Evolutionary conservation across 1,284 basidiomycete genomes (phyloP).

Genomic region (Meripilus lineatus): DNA sequence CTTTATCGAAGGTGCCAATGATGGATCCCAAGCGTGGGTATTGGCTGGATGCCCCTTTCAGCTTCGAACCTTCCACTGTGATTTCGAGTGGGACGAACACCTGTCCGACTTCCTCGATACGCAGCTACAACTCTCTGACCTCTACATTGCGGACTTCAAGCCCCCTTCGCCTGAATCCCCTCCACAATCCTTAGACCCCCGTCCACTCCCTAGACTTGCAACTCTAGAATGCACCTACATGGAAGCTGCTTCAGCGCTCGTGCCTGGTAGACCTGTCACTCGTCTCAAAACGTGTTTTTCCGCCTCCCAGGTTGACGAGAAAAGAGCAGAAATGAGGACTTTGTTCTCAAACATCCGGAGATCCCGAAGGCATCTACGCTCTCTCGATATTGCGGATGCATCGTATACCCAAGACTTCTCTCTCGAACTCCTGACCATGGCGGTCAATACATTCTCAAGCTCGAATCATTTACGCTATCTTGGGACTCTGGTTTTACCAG

Average conservation of each 20-base stretch:
- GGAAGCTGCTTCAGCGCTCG: constrained; percentile 51
- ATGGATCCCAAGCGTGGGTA: constrained; percentile 47
- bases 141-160: constrained; percentile 53
- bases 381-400: constrained; percentile 58
- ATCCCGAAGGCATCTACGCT: constrained; percentile 38
- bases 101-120: constrained; percentile 50
- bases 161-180: neutral
- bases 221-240: constrained; percentile 61
- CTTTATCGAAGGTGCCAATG: constrained; percentile 37
- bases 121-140: constrained; percentile 46
- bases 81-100: constrained; percentile 54
- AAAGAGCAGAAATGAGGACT: constrained; percentile 43
- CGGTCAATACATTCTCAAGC: constrained; percentile 32
- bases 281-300: constrained; percentile 69
- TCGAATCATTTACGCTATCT: constrained; percentile 46
- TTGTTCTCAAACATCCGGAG: constrained; percentile 41
- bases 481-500: constrained; percentile 55
- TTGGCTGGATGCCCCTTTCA: constrained; percentile 43
- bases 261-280: constrained; percentile 51
- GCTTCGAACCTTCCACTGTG: constrained; percentile 56
- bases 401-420: constrained; percentile 49
- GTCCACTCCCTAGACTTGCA: constrained; percentile 42
- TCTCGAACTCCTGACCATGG: constrained; percentile 40
- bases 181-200: constrained; percentile 27
- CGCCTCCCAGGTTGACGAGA: constrained; percentile 38